Base-by-base conservation (phyloP, 2,329 filamentous ascomycete species). In the Penicillium sp. region DNA sequence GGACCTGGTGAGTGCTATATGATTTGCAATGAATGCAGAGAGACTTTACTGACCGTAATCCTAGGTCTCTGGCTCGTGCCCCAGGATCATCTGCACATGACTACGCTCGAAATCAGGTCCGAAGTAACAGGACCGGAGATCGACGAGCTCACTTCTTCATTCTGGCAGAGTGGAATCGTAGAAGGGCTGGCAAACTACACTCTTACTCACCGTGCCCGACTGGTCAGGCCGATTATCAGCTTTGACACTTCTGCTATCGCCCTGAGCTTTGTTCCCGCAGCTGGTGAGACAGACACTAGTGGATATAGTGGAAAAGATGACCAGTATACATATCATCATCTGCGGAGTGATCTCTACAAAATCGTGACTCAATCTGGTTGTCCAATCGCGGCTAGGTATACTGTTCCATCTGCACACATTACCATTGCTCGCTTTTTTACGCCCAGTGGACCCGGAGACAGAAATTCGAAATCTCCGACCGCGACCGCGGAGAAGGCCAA, bases 41-140 rank as follows among this genome's bases (percentile, higher is more conserved):
- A 44, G 30, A 30, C 14, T 13, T n/a, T 23, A 44, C 39, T 55
- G 18, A 53, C 40, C 2, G 4, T 8, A 16, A n/a, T 39, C 27
- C 34, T 61, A 92, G 90, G 81, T 60, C 75, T 96, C 26, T 97
- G 93, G 93, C 79, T 93, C 40, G 95, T 96, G 88, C 91, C 92
- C 0, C 74, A 80, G 9, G 78, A 87, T 50, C 82, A 83, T 56
- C 86, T 96, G 67, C 93, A 97, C 73, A 84, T 96, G 75, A 97
- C 93, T 0, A 83, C 85, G 0, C 79, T 97, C 2, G 93, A 97
- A 71, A 78, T 96, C 27, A 84, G 88, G n/a, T 91, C 94, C 70
- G 91, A 87, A 23, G 85, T 85, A 47, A 90, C 89, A 0, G 75
- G 83, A 0, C 75, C 79, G 0, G 86, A 93, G 67, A 90, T 96